Evolutionary conservation across 106 monocot genomes (phyloP), one percentile per base, ranked within the genome.

Genomic region (Dendrobium chrysotoxum): DNA sequence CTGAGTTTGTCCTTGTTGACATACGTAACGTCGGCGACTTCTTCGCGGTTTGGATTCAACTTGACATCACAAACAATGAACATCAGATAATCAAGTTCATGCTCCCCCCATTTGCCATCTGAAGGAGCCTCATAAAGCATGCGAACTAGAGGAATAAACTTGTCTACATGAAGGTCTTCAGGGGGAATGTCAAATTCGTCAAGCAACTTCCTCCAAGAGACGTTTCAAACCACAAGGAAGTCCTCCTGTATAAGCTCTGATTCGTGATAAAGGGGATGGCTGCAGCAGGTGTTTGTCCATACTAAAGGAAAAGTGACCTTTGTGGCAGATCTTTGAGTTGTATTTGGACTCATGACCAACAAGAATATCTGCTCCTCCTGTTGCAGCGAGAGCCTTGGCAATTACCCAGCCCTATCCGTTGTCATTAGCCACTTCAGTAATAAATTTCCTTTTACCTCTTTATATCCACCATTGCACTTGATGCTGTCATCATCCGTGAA

Each of bases 51-150:
- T 4, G 94, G 92, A 45, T 83, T 80, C 76, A 91, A 25, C 23
- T 88, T 88, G 28, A 98, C 94, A 46, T 98, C 92, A 18, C 89
- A 79, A 31, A 98, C 91, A 20, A 89, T 87, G 80, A 98, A 98
- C 11, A 98, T 91, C 25, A 98, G 66, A 80, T 94, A 98, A 84
- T 98, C 97, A 86, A 98, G 82, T 75, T 97, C 97, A 55, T 97
- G 97, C 68, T 97, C 97, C 15, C 97, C 97, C 97, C 97, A 97
- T 86, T 97, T 97, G n/a, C 97, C 97, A 89, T 97, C 97, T 76
- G 97, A 97, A 25, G 97, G 90, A 16, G 97, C 94, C 85, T 97
- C 94, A 80, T 97, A 97, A 28, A 97, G 87, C 82, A 97, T 94
- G 65, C 97, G 82, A 0, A 94, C 92, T 40, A 97, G 88, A 65